Evolutionary conservation across 208 protist genomes (phyloP).

Genomic region (Crithidia sp.): DNA sequence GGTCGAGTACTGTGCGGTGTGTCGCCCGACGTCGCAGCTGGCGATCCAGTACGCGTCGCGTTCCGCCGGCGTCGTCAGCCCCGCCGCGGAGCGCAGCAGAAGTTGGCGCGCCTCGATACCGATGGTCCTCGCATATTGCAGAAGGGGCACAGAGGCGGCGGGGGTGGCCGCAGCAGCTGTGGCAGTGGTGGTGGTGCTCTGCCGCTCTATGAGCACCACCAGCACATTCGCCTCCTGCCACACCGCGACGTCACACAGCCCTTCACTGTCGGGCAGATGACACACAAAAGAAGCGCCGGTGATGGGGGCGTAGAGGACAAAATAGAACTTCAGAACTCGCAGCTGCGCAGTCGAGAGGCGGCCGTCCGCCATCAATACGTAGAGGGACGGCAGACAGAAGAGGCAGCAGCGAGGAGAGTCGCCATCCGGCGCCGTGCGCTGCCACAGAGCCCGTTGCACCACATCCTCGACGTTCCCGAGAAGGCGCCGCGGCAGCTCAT

Average conservation of each 20-base stretch:
- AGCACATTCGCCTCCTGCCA: conserved; percentile 21
- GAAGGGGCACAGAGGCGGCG: conserved; percentile 2
- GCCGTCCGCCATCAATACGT: conserved; percentile 21
- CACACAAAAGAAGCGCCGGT: conserved; percentile 25
- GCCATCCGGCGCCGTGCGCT: background rate
- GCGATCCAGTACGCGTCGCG: conserved; percentile 23
- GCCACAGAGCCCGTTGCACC: conserved; percentile 23
- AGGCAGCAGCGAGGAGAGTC: conserved; percentile 10
- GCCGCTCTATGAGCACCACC: conserved; percentile 21
- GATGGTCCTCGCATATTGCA: conserved; percentile 23
- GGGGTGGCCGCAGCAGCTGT: background rate
- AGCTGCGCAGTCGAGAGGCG: conserved; percentile 10
- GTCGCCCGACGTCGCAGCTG: background rate
- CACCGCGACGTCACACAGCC: conserved; percentile 22
- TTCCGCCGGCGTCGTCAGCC: conserved; percentile 1
- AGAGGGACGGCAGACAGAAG: conserved; percentile 19
- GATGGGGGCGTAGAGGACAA: conserved; percentile 31
- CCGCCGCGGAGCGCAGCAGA: background rate
- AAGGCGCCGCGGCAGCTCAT: conserved; percentile 4
- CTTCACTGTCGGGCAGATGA: conserved; percentile 15
- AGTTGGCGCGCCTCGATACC: conserved; percentile 8
- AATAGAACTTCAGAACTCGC: conserved; percentile 26
- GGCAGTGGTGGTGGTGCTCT: background rate
- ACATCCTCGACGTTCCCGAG: conserved; percentile 23
- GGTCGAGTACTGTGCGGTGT: conserved; percentile 15